phyloP scores from a whole-genome alignment of 257 asterid species.

The Henckelia pumila region DNA sequence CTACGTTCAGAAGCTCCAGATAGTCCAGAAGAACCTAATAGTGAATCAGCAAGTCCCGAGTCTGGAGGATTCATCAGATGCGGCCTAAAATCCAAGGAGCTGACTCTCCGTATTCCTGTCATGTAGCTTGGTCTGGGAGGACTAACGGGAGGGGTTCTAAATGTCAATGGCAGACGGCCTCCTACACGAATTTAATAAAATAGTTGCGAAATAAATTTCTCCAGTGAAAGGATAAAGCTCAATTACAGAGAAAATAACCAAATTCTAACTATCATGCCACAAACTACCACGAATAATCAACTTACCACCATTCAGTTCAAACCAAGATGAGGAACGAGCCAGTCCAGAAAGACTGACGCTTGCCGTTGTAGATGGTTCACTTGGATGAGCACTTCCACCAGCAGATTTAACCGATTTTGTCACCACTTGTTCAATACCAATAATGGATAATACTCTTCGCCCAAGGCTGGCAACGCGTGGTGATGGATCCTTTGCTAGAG shows the following conservation, averaged over 20 bases:
- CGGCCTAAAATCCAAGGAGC: constrained; percentile 94
- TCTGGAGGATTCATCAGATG: constrained; percentile 81
- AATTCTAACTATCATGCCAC: not conserved
- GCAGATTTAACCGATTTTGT: constrained; percentile 62
- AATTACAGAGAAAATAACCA: constrained; percentile 4
- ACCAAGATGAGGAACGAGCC: constrained; percentile 54
- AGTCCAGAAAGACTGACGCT: constrained; percentile 39
- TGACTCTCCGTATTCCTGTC: constrained; percentile 93
- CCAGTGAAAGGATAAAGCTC: not conserved
- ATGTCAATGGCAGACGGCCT: constrained; percentile 79
- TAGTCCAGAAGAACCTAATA: constrained; percentile 75
- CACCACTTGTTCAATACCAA: constrained; percentile 94
- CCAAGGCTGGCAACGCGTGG: constrained; percentile 93
- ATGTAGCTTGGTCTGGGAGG: constrained; percentile 93
- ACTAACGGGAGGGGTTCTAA: constrained; percentile 99
- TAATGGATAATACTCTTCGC: constrained; percentile 73
- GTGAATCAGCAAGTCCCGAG: constrained; percentile 95
- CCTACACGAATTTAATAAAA: constrained; percentile 36
- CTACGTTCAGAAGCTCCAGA: constrained; percentile 80
- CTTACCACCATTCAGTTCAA: constrained; percentile 56
- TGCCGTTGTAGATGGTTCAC: constrained; percentile 34
- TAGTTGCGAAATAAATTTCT: constrained; percentile 3
- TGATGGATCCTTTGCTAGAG: constrained; percentile 96
- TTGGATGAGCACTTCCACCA: constrained; percentile 19
- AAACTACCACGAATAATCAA: not conserved